These are phyloP conservation scores for Spatholobus suberectus DNA, from an alignment of 306 rosid genomes.

Conservation along the genomic window DNA sequence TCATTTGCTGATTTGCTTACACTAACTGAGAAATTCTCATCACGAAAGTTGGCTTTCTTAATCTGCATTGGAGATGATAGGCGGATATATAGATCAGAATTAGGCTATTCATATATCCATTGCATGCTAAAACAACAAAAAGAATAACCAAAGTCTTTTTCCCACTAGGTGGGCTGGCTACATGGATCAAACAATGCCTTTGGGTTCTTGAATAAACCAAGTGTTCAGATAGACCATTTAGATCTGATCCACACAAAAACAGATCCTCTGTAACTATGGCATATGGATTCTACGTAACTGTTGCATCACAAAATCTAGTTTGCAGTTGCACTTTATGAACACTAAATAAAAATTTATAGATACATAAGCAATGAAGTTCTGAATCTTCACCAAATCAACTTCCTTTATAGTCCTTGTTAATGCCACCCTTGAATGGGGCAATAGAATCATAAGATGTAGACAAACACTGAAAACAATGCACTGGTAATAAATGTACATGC, in stretches of 20 bases:
- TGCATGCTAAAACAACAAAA: neutral
- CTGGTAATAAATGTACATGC: constrained; percentile 4
- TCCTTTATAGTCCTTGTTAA: constrained; percentile 5
- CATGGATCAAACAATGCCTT: neutral
- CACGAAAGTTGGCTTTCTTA: constrained; percentile 75
- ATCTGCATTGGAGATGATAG: constrained; percentile 64
- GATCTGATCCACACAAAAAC: constrained; percentile 8
- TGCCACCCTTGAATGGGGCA: constrained; percentile 7
- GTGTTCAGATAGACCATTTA: neutral
- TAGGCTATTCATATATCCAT: constrained; percentile 14
- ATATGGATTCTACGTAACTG: constrained; percentile 14
- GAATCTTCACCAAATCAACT: neutral
- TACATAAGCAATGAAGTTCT: neutral
- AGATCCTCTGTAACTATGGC: constrained; percentile 1
- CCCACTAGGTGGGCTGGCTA: neutral
- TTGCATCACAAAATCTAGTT: constrained; percentile 32
- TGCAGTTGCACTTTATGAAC: constrained; percentile 6
- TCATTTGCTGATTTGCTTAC: constrained; percentile 96
- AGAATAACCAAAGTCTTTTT: neutral
- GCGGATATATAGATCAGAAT: constrained; percentile 29
- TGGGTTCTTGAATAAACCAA: neutral
- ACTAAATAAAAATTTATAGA: neutral
- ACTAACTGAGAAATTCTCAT: constrained; percentile 85
- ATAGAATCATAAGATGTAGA: neutral
- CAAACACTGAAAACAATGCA: neutral